Evolutionary conservation across 1,284 basidiomycete species (phyloP), one percentile per base, ranked within the genome.

Genomic region (Porodaedalea pini): DNA sequence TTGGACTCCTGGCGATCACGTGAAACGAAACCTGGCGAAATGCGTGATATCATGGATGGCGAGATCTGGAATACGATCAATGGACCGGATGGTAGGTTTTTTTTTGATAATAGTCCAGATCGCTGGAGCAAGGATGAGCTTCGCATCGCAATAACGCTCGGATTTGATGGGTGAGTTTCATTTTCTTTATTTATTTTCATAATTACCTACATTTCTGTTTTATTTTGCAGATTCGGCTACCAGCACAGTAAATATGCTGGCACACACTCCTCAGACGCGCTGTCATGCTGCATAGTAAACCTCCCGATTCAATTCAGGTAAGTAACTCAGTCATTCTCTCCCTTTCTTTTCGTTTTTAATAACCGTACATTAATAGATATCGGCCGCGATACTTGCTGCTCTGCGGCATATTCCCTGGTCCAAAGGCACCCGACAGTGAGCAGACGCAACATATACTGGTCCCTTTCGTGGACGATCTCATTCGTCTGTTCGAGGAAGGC

Each of bases 81-180:
- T 15, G 61, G 44, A 8, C 41, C 48, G n/a, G 62, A 62, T 31
- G 54, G 59, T 2, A 50, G 25, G 21, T 48, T 17, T 1, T 63
- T 63, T 48, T 62, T 63, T 37, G 51, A 47, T 34, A 49, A 47
- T 21, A 25, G 23, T 23, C 37, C 39, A 15, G 43, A 55, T 15
- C 29, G 21, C 4, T n/a, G 13, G 8, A 25, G 54, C 11, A 23
- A 56, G 8, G 51, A 52, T 8, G 61, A 63, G 50, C 51, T 63
- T 19, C 50, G 58, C 10, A 41, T 63, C 11, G 62, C 41, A 5
- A 13, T 60, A 1, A 54, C 58, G 1, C 15, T 59, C 2, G 43
- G 32, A 11, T 39, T 57, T 27, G 61, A 63, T 36, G 59, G 61
- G 54, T 63, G 27, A 15, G 54, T n/a, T n/a, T 29, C 7, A n/a